A percentile compares a stretch with the other conserved stretches of the same genome.
Evolutionary conservation across 192 early-diverging fungal genomes (phyloP).

Genomic region (Backusella macrospora): DNA sequence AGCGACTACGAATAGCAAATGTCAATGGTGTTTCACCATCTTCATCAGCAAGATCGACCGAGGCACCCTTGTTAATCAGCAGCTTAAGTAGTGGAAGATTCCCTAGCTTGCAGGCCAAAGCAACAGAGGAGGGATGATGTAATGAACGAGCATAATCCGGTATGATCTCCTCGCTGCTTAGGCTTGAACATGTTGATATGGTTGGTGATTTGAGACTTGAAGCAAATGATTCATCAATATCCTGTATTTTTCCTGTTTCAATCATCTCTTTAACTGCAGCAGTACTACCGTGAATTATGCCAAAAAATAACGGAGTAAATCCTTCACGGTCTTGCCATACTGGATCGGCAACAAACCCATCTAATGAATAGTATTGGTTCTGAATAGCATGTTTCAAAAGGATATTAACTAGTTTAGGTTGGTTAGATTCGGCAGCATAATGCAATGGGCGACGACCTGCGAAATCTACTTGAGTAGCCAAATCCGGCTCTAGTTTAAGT

Average conservation of each 20-base stretch:
- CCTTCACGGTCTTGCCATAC: conserved; percentile 72
- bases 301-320: conserved; percentile 65
- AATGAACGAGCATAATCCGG: conserved; percentile 28
- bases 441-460: conserved; percentile 64
- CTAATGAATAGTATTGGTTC: conserved; percentile 36
- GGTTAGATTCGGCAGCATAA: conserved; percentile 60
- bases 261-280: conserved; percentile 52
- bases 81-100: conserved; percentile 51
- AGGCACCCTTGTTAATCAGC: conserved; percentile 56
- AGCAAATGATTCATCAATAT: conserved; percentile 49
- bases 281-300: conserved; percentile 56
- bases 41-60: conserved; percentile 63
- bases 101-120: conserved; percentile 54
- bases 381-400: conserved; percentile 51
- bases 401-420: conserved; percentile 44
- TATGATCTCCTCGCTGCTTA: neutral
- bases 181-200: neutral
- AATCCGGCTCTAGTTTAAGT: conserved; percentile 13
- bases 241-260: conserved; percentile 50
- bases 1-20: conserved; percentile 55
- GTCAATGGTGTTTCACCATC: conserved; percentile 72
- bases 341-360: conserved; percentile 39
- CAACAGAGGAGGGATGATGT: conserved; percentile 48
- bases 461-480: conserved; percentile 51
- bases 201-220: conserved; percentile 19